Base-by-base conservation (phyloP, 148 eudicot species). In the Hydrangea macrophylla region DNA sequence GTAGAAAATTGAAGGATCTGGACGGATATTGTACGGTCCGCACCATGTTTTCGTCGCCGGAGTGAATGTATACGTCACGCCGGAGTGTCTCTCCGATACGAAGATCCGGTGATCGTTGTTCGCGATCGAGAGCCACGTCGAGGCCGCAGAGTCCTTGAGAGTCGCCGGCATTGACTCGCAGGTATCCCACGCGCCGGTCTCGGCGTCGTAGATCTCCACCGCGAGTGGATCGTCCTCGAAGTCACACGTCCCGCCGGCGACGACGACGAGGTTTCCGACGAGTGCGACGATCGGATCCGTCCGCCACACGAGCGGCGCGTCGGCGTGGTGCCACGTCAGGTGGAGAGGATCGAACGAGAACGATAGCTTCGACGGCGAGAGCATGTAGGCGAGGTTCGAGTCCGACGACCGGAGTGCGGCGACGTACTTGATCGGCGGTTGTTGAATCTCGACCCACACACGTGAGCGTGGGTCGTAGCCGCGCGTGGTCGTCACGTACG, bases 391-490 rank as follows among this genome's bases (percentile, higher is more conserved):
- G 39, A 92, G 70, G 32, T 62, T 75, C 0, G 89, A 83, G 17
- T 70, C 39, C 12, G 90, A 80, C 0, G 92, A 84, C 15, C 68
- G 69, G 36, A 83, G 68, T 22, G 64, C 7, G 18, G 82, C 27
- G 3, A 36, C 33, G 53, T 74, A 40, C 20, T 68, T 40, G 3
- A 35, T 78, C 33, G 67, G 26, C 6, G 76, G 70, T 0, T 30
- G 70, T 0, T 33, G 6, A 9, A 86, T 50, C 9, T 70, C 53
- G 26, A 85, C 30, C 97, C 97, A 92, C 1, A 37, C 13, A 24
- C 64, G 22, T 0, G 92, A 82, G 8, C 90, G 70, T 0, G 92
- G 97, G 5, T 92, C 96, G 55, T 83, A 92, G 2, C 83, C 92
- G 35, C 65, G 76, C 1, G 79, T 62, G 24, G 78, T 62, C 36